Evolutionary conservation across 2,329 filamentous ascomycete species (phyloP).

Genomic region (Penicillium brasilianum): DNA sequence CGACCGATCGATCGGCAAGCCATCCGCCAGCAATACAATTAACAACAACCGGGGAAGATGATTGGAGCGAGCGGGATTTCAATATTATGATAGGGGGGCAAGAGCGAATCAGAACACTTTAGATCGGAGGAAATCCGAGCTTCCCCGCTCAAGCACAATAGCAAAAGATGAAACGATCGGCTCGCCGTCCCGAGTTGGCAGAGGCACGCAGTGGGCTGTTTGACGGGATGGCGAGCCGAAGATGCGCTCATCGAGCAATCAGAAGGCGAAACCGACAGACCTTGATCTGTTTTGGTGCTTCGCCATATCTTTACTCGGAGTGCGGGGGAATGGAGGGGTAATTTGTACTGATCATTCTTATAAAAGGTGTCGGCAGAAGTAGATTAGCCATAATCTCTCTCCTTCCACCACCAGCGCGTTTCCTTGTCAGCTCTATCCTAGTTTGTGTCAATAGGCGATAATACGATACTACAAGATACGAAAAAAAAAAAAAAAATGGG

Average conservation of each 20-base stretch:
- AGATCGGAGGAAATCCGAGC: neutral
- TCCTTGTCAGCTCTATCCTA: neutral
- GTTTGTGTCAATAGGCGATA: neutral
- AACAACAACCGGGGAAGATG: neutral
- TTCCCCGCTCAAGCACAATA: neutral
- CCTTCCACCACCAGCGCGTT: neutral
- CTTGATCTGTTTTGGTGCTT: neutral
- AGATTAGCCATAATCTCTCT: neutral
- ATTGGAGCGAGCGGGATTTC: neutral
- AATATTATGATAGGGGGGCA: neutral
- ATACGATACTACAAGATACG: neutral
- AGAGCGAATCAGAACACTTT: neutral
- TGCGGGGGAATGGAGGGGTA: neutral
- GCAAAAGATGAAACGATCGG: neutral
- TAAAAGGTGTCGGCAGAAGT: neutral
- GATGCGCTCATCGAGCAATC: neutral
- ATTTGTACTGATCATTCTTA: neutral
- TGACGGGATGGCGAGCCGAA: slow-evolving; percentile 1
- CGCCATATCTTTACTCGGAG: neutral
- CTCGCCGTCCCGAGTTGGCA: neutral
- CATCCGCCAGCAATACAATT: neutral
- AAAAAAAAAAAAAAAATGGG: slow-evolving; percentile 15
- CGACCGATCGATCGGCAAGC: neutral
- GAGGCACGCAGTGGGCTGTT: neutral
- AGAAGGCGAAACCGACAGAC: neutral